Evolutionary conservation across 768 basidiomycete genomes (phyloP), one percentile per base, ranked within the genome.

Genomic region (Tricholoma saponaceum): DNA sequence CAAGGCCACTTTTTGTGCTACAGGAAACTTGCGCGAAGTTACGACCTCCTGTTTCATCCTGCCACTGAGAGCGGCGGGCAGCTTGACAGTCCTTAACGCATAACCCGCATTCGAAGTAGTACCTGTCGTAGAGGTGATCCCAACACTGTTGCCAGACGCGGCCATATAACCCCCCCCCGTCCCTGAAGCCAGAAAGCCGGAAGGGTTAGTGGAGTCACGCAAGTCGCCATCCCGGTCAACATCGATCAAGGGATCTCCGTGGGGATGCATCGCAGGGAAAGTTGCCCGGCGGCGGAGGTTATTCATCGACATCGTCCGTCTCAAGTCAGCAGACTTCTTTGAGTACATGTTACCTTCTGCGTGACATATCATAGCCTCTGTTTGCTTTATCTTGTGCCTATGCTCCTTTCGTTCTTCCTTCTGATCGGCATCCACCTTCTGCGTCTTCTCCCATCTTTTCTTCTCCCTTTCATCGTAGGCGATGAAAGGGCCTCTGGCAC

Each of bases 121-220:
- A 1, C 91, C 93, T 37, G 90, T 89, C 22, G 88, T 90, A 2
- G 95, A 97, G 1, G 96, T 95, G 66, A 98, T 86, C 37, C 84
- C 81, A 47, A 98, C 94, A 60, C 91, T 95, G 73, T 99, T 98
- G 5, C 95, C 95, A 7, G 95, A 98, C 2, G 96, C 96, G 35
- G 94, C 93, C 56, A 91, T 80, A 68, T 94, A 93, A 12, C 78
- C 79, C 30, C 78, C 68, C 16, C 41, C 53, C 32, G 66, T 62
- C 9, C 79, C 78, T 5, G 88, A 87, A 4, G 81, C 79, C 5
- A 85, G 75, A 66, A 85, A 90, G 5, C 89, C 87, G 2, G 89
- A 90, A 10, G 87, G 86, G 55, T 85, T 82, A 13, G 78, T 79
- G 2, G 86, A 88, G 53, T 83, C 83, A 25, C 70, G 64, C 7